Evolutionary conservation across 2,329 filamentous ascomycete genomes (phyloP), one percentile per base, ranked within the genome.

Genomic region (Elsinoe perseae): DNA sequence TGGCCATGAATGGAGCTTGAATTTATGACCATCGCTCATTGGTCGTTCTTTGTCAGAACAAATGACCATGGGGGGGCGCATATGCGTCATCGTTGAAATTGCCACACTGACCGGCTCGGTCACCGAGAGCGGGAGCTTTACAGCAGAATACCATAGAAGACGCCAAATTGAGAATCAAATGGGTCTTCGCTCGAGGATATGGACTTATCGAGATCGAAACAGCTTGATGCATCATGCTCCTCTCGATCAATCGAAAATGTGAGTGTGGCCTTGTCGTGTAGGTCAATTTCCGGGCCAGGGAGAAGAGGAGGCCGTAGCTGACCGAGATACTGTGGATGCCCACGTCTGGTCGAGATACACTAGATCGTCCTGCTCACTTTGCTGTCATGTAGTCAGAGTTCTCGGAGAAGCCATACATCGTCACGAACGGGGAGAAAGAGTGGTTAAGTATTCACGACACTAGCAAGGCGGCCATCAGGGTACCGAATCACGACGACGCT

Each of bases 401-500:
- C n/a, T n/a, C n/a, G n/a, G n/a, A n/a, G n/a, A n/a, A n/a, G n/a
- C n/a, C n/a, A n/a, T n/a, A n/a, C n/a, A n/a, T n/a, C n/a, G n/a
- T n/a, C n/a, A n/a, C n/a, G n/a, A n/a, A n/a, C n/a, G n/a, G 42
- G 23, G 21, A 25, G 42, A 25, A 23, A 3, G 7, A 16, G 30
- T 28, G 23, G n/a, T 48, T 48, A 28, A 30, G 23, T 48, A 48
- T 3, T 43, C 7, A n/a, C 23, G n/a, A 23, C 23, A 23, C 6
- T n/a, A 6, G n/a, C 2, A 25, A 12, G 10, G 30, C 14, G 44
- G 23, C 25, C 44, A 50, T 50, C 44, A 50, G 44, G 44, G 44
- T 50, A 50, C 12, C 12, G n/a, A 30, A 30, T 50, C 44, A 50
- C 25, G 44, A 30, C 38, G 38, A 43, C 18, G 38, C 38, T 43